Conservation (phyloP, 164 flowering plant genomes). For the Dillenia suffruticosa region DNA sequence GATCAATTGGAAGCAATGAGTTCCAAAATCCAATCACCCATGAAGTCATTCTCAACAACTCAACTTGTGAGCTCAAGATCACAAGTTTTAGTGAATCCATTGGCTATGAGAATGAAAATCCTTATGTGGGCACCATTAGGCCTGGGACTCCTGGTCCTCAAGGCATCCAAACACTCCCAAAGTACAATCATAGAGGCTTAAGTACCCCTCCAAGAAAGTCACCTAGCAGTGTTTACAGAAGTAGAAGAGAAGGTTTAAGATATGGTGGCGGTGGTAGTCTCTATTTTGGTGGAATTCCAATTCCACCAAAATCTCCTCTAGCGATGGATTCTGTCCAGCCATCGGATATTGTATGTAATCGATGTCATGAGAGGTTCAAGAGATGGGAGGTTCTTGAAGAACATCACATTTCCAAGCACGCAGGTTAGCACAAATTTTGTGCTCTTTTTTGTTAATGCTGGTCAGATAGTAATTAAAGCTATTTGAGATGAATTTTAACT, state of each 20-base stretch:
- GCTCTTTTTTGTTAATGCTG: no score
- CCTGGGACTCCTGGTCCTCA: constrained; percentile 98
- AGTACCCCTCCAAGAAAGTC: constrained; percentile 46
- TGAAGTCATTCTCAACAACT: constrained; percentile 81
- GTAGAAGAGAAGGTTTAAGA: constrained; percentile 32
- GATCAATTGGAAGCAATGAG: constrained; percentile 95
- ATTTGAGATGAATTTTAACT: neutral
- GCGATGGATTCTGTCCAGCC: constrained; percentile 37
- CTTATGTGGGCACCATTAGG: constrained; percentile 75
- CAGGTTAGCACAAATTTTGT: constrained; percentile 43
- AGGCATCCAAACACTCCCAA: constrained; percentile 58
- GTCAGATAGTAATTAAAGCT: no score
- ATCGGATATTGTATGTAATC: constrained; percentile 51
- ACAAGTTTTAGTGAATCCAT: constrained; percentile 47
- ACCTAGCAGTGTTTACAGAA: constrained; percentile 30
- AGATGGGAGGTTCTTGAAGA: constrained; percentile 87
- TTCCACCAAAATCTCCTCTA: constrained; percentile 35
- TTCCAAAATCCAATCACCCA: constrained; percentile 88
- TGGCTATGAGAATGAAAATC: constrained; percentile 31
- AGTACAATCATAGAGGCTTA: constrained; percentile 36
- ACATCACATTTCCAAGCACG: constrained; percentile 94
- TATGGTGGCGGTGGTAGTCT: constrained; percentile 20
- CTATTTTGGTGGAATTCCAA: constrained; percentile 17
- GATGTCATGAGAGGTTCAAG: constrained; percentile 84
- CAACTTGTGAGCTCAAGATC: constrained; percentile 89